Base-by-base conservation (phyloP, 352 stramenopile genomes). In the Pythium guiyangense region DNA sequence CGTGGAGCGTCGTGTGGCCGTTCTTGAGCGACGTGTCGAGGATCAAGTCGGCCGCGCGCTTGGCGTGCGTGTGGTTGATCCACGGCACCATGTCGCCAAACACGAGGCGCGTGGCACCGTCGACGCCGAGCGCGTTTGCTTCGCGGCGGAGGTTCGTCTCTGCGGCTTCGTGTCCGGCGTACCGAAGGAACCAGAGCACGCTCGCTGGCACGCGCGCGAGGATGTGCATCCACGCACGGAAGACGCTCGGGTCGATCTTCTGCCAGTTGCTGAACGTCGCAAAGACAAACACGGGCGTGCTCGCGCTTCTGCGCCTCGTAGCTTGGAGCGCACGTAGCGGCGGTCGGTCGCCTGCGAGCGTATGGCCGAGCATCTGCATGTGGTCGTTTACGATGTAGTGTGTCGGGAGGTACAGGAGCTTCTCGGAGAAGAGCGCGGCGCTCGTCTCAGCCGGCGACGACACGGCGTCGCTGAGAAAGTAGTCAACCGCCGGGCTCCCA, bases 211-310 rank as follows among this genome's bases (percentile, higher is more conserved):
- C 74, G 34, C 79, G 79, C 6, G 59, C 52, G 22, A 96, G 47
- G 44, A 94, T 88, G 34, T 79, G 64, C 83, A 92, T 93, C 84
- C 84, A 96, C 17, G 75, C 77, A 17, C 60, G 63, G 60, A 93
- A 94, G 27, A 91, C 55, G 18, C 44, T 60, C 1, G 84, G 79
- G 43, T 94, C 80, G 61, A 96, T 90, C 70, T 96, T 96, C 65
- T 92, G 84, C 74, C 80, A 93, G 59, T 94, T 92, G 68, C 82
- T 93, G 59, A 96, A 91, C 15, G 80, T 88, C 17, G 82, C 84
- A 48, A 96, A 93, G 0, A 90, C 70, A 31, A 95, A 83, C 17
- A 61, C 37, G 54, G 40, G 51, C 40, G 15, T 29, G 37, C 29
- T 4, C 4, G 4, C 29, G 8, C 29, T 34, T 4, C 29, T 34